Conservation (phyloP, 2,329 filamentous ascomycete genomes). For the Ilyonectria destructans region DNA sequence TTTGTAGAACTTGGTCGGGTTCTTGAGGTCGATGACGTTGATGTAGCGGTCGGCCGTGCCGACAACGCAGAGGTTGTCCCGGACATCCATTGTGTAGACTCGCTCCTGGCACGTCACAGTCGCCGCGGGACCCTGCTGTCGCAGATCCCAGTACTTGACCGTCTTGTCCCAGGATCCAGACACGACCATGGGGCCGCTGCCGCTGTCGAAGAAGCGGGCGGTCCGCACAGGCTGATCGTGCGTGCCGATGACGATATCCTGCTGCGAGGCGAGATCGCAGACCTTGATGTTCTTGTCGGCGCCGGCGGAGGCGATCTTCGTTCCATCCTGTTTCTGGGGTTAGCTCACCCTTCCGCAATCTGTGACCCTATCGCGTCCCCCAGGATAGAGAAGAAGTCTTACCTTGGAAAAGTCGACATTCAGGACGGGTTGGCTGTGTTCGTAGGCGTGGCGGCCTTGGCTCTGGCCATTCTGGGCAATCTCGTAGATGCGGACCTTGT, state of each 20-base stretch:
- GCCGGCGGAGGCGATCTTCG: conserved; percentile 88
- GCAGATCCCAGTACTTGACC: conserved; percentile 90
- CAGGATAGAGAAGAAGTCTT: conserved; percentile 52
- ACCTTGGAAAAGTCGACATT: conserved; percentile 92
- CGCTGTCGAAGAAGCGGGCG: conserved; percentile 83
- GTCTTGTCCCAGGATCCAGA: conserved; percentile 96
- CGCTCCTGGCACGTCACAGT: conserved; percentile 81
- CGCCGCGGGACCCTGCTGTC: conserved; percentile 76
- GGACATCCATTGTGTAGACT: conserved; percentile 93
- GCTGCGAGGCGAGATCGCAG: conserved; percentile 82
- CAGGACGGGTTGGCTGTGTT: conserved; percentile 89
- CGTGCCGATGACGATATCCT: conserved; percentile 82
- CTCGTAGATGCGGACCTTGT: conserved; percentile 97
- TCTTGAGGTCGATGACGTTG: conserved; percentile 92
- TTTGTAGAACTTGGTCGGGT: conserved; percentile 95
- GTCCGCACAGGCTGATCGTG: conserved; percentile 88
- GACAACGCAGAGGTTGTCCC: conserved; percentile 89
- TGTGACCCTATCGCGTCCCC: background rate
- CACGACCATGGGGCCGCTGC: conserved; percentile 84
- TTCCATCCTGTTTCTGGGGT: conserved; percentile 79
- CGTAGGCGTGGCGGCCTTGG: conserved; percentile 88
- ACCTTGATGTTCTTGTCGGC: conserved; percentile 93
- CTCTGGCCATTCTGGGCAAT: conserved; percentile 84
- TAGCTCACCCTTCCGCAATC: conserved; percentile 17
- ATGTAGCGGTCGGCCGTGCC: conserved; percentile 97